phyloP scores from a whole-genome alignment of 1,284 basidiomycete species.

The Phenoliferia sp. region DNA sequence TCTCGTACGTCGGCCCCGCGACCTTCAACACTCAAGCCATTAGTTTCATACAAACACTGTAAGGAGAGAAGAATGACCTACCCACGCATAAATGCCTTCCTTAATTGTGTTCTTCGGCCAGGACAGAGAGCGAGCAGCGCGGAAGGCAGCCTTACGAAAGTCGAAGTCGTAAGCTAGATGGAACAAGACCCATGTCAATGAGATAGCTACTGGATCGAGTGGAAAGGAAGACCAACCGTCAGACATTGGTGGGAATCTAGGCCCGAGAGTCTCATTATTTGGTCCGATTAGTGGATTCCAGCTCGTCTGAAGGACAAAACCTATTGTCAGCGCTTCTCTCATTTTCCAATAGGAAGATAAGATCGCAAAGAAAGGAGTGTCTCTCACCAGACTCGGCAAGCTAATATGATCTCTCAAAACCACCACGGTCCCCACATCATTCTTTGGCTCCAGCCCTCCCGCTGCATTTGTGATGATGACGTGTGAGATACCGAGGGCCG shows the following conservation, averaged over 20 bases:
- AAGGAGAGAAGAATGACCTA: background rate
- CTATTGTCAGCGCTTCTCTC: background rate
- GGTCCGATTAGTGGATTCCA: slow-evolving; percentile 34
- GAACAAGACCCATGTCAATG: background rate
- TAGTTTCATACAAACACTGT: background rate
- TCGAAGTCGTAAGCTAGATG: slow-evolving; percentile 34
- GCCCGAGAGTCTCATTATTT: slow-evolving; percentile 34
- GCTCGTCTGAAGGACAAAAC: slow-evolving; percentile 10
- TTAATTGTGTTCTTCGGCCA: slow-evolving; percentile 21
- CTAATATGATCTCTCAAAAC: slow-evolving; percentile 32
- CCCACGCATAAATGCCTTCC: slow-evolving; percentile 36
- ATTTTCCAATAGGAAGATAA: too few relatives aligned
- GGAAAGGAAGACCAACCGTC: slow-evolving; percentile 20
- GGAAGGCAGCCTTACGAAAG: slow-evolving; percentile 28
- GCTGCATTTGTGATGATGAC: slow-evolving; percentile 37
- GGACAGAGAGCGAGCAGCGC: slow-evolving; percentile 20
- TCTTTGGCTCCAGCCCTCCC: slow-evolving; percentile 30
- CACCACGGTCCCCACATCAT: slow-evolving; percentile 32
- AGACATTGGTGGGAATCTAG: slow-evolving; percentile 38
- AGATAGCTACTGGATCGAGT: background rate
- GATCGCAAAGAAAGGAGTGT: too few relatives aligned
- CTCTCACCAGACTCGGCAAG: background rate
- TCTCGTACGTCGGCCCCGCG: slow-evolving; percentile 37
- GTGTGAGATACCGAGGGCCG: slow-evolving; percentile 27
- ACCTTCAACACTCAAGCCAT: background rate